Percentiles rank a stretch among this genome's conserved stretches.
phyloP scores from a whole-genome alignment of 352 stramenopile genomes.

The Phytophthora pluvialis region DNA sequence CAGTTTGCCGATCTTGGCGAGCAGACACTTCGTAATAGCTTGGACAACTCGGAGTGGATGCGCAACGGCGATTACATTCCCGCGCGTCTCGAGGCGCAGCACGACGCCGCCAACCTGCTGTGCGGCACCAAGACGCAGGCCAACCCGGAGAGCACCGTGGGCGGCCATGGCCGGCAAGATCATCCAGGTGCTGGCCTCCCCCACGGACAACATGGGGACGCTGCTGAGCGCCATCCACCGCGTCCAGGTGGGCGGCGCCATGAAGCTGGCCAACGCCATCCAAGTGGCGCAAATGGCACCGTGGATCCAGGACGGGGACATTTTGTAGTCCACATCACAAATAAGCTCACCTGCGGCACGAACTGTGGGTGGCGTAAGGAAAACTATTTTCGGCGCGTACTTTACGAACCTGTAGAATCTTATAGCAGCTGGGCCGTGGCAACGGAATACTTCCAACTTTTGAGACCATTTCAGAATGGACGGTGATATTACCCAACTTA shows the following conservation, averaged over 20 bases:
- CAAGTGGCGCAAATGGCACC: slow-evolving; percentile 97
- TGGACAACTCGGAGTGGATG: slow-evolving; percentile 99
- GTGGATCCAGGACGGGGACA: too few species aligned
- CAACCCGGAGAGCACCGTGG: slow-evolving; percentile 98
- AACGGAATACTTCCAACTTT: too few species aligned
- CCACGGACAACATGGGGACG: slow-evolving; percentile 98
- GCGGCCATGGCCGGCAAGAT: slow-evolving; percentile 94
- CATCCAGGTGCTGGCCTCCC: slow-evolving; percentile 95
- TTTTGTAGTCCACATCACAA: too few species aligned
- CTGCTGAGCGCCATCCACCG: slow-evolving; percentile 95
- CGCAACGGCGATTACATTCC: slow-evolving; percentile 99
- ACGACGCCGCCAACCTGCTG: slow-evolving; percentile 98
- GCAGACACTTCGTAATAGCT: too few species aligned
- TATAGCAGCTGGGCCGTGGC: too few species aligned
- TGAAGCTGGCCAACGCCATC: slow-evolving; percentile 96
- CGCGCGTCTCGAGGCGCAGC: slow-evolving; percentile 97
- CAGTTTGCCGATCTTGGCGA: slow-evolving; percentile 97
- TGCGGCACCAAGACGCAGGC: slow-evolving; percentile 97
- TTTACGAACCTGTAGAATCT: too few species aligned
- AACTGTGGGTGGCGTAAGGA: too few species aligned
- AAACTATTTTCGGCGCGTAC: too few species aligned
- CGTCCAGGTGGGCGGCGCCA: slow-evolving; percentile 86
- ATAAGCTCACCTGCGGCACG: too few species aligned
- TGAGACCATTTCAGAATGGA: too few species aligned
- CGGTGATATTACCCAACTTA: too few species aligned